Evolutionary conservation across 129 eudicot genomes (phyloP).

Genomic region (Calendula officinalis): DNA sequence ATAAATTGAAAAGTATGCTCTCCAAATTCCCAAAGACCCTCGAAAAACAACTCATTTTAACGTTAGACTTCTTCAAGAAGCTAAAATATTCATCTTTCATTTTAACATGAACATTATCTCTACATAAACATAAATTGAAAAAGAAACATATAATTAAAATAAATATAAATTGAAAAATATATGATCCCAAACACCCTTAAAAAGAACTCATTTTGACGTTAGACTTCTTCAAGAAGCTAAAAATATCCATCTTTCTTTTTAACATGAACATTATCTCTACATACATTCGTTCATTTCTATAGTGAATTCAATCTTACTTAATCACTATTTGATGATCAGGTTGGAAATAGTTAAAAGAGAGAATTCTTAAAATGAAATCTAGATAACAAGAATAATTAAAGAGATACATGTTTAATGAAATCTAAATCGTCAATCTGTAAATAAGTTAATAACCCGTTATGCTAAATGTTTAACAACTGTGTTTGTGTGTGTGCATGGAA

Average conservation of each 20-base stretch:
- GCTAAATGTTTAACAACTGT: background rate
- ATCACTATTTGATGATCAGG: slow-evolving; percentile 1
- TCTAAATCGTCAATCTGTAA: too few species aligned
- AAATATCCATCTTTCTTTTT: background rate
- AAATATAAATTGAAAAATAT: background rate
- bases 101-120: background rate
- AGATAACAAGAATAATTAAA: too few species aligned
- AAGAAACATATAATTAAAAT: too few species aligned
- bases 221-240: slow-evolving; percentile 3
- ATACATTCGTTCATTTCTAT: background rate
- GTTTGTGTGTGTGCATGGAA: slow-evolving; percentile 7
- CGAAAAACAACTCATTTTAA: background rate
- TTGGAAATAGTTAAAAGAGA: too few species aligned
- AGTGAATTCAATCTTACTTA: background rate
- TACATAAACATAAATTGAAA: too few species aligned
- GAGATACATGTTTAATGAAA: too few species aligned
- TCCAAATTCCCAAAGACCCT: too few species aligned
- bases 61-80: background rate
- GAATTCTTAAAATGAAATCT: background rate
- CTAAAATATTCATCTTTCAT: background rate
- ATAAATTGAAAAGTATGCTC: too few species aligned
- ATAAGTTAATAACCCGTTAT: too few species aligned
- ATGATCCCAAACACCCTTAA: background rate
- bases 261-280: background rate
- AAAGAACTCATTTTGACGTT: slow-evolving; percentile 4